phyloP scores from a whole-genome alignment of 495 filamentous ascomycete genomes.

The Aspergillus cavernicola region DNA sequence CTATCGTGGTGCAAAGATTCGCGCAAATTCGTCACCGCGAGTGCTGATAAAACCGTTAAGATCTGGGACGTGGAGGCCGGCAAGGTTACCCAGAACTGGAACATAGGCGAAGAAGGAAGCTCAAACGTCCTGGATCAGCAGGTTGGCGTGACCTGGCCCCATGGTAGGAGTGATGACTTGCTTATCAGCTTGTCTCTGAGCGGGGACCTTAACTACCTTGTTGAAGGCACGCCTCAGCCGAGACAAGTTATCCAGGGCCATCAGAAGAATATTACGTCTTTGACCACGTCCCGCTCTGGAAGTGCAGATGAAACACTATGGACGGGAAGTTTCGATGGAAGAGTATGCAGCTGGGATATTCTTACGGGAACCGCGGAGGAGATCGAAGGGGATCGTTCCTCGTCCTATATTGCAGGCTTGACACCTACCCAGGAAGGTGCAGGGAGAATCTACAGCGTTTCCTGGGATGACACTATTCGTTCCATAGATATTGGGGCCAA shows the following conservation, averaged over 20 bases:
- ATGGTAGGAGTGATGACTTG: conserved; percentile 74
- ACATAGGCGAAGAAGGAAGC: conserved; percentile 74
- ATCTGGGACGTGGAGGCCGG: conserved; percentile 72
- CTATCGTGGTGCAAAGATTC: conserved; percentile 90
- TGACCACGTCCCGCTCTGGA: conserved; percentile 49
- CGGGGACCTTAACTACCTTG: conserved; percentile 88
- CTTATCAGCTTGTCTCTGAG: conserved; percentile 85
- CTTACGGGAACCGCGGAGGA: conserved; percentile 59
- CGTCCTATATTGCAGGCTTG: conserved; percentile 78
- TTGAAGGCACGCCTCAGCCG: conserved; percentile 63
- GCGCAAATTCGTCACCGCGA: conserved; percentile 82
- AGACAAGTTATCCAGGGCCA: conserved; percentile 80
- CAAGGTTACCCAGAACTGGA: conserved; percentile 75
- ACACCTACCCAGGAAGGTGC: conserved; percentile 49
- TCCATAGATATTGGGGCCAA: conserved; percentile 60
- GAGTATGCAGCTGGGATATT: conserved; percentile 78
- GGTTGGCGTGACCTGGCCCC: conserved; percentile 90
- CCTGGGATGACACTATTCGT: conserved; percentile 93
- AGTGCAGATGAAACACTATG: conserved; percentile 56
- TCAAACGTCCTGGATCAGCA: conserved; percentile 81
- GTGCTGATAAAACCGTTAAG: conserved; percentile 83
- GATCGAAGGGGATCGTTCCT: conserved; percentile 75
- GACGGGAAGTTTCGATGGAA: conserved; percentile 89
- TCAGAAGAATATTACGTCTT: conserved; percentile 84
- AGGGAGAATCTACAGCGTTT: conserved; percentile 73